Evolutionary conservation across 2,329 filamentous ascomycete species (phyloP), one percentile per base, ranked within the genome.

Genomic region (Pseudogymnoascus sp.): DNA sequence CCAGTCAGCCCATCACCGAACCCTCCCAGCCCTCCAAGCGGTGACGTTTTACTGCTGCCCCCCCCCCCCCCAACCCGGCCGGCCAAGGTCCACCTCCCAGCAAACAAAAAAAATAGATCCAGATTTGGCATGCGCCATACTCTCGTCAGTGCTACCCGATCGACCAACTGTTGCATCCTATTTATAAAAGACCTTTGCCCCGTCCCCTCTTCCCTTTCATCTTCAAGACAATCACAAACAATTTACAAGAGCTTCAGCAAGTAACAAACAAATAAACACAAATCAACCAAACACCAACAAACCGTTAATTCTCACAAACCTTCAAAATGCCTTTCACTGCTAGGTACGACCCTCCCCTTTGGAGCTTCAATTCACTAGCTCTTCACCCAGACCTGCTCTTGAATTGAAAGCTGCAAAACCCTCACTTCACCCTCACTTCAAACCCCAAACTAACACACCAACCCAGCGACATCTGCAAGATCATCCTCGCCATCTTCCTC

Each of bases 401-500:
- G 28, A 28, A 53, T 53, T 53, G n/a, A 31, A 53, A 31, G 28
- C 28, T 31, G 4, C 47, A 11, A 53, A 53, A 10, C 44, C 14
- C 6, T 31, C 7, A 31, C 28, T 10, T 31, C 28, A 31, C 28
- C 3, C 28, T 31, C 21, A 12, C 18, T 23, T 14, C 1, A 11
- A 28, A n/a, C 23, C 5, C 28, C 12, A 35, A 35, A 38, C 59
- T 60, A 60, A 60, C 33, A 60, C 7, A n/a, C 5, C 8, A 4
- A 10, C 28, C 56, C 71, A 89, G 86, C 75, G 87, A 90, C 75
- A 85, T 90, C 78, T 86, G 86, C 84, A 90, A 90, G 80, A 88
- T 90, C 82, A 84, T 96, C 78, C 83, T 96, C 79, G 92, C 92
- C 81, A 81, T 96, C 81, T 80, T 96, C 79, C 85, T 96, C 68